Conservation (phyloP, 768 basidiomycete genomes). For the Naganishia onofrii region DNA sequence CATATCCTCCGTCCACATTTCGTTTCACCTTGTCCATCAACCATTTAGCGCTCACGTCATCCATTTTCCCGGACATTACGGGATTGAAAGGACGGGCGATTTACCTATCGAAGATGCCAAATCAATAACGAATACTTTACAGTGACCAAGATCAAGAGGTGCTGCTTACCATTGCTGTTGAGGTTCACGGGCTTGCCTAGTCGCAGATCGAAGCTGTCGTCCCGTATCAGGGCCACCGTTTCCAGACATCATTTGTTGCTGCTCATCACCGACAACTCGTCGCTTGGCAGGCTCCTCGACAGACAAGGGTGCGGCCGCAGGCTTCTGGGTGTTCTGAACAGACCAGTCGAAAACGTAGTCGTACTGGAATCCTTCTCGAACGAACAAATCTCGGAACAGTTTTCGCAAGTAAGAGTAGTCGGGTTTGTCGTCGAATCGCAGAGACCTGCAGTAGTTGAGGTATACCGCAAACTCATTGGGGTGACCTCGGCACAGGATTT, state of each 20-base stretch:
- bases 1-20: not conserved
- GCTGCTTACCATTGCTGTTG: slow-evolving; percentile 15
- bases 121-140: not conserved
- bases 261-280: slow-evolving; percentile 13
- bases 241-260: slow-evolving; percentile 18
- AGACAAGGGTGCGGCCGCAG: slow-evolving; percentile 12
- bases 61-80: not conserved
- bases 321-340: slow-evolving; percentile 39
- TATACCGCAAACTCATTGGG: slow-evolving; percentile 99
- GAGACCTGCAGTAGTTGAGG: slow-evolving; percentile 96
- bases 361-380: slow-evolving; percentile 96
- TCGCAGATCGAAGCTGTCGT: slow-evolving; percentile 28
- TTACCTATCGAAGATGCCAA: not conserved
- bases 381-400: slow-evolving; percentile 92
- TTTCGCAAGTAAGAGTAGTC: slow-evolving; percentile 99
- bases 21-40: not conserved
- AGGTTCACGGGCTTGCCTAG: slow-evolving; percentile 22
- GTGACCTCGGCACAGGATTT: slow-evolving; percentile 97
- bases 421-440: slow-evolving; percentile 99
- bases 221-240: not conserved
- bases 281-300: slow-evolving; percentile 23
- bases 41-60: not conserved
- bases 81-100: not conserved
- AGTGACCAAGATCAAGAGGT: not conserved
- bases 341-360: slow-evolving; percentile 99